Evolutionary conservation across 2,329 filamentous ascomycete genomes (phyloP), one percentile per base, ranked within the genome.

Genomic region (Coniochaeta pulveracea): DNA sequence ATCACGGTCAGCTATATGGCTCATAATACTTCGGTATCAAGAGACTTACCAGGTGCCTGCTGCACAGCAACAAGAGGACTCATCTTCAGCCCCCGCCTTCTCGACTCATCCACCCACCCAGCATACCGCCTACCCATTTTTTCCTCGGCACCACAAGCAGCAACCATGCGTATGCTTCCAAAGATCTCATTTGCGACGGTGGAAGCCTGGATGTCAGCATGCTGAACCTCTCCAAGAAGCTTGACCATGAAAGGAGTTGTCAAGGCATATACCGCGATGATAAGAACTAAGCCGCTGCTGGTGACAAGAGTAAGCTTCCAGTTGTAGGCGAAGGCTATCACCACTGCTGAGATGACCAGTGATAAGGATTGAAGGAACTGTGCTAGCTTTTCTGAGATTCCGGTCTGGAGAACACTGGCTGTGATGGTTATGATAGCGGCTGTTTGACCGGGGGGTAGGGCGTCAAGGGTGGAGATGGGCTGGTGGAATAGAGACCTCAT

Each of bases 391-490:
- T 77, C 72, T 0, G 72, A 75, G 34, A 77, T 74, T 4, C 75
- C 75, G 8, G 73, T 52, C 46, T 79, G 74, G 9, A 80, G 52
- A 5, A 62, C 64, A 46, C 76, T 77, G 34, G 72, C 71, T 3
- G 72, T 74, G 5, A 71, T 70, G 2, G 76, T 79, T 38, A 80
- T 76, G 28, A 74, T 72, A 7, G 66, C 64, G 0, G 74, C 72
- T 1, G 72, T 67, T 26, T 69, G 66, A 2, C 76, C 76, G 0
- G 72, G 58, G 0, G 72, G 65, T 52, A 76, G 65, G 5, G 69
- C 66, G 49, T 83, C 79, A 15, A 83, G 69, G 10, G 76, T 72
- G 34, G 76, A 69, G 22, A 83, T 69, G 23, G 76, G 72, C 46
- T 82, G 75, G 1, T 63, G 58, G 30, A 85, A 72, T 3, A 83